Evolutionary conservation across 139 green algal species (phyloP).

Genomic region (Micromonas pusilla): DNA sequence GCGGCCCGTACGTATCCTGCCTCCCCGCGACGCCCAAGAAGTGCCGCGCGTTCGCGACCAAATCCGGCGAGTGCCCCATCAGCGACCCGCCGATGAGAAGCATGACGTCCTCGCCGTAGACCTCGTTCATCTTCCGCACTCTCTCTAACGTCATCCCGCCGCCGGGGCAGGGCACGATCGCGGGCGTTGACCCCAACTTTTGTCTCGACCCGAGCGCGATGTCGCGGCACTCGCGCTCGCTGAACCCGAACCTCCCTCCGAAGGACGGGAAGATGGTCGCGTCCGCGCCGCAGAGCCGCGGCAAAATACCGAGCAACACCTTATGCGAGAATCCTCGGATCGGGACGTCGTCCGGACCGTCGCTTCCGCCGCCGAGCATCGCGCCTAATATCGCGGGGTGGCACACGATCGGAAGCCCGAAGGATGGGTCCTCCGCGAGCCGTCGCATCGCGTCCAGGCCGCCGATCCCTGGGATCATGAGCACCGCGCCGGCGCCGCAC

Average conservation of each 20-base stretch:
- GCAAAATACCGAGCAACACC: slow-evolving; percentile 18
- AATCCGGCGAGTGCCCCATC: slow-evolving; percentile 18
- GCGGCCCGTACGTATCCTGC: slow-evolving; percentile 1
- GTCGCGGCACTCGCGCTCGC: slow-evolving; percentile 29
- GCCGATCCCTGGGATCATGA: slow-evolving; percentile 38
- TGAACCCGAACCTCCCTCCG: slow-evolving; percentile 35
- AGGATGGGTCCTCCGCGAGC: slow-evolving; percentile 29
- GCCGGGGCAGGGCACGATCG: slow-evolving; percentile 25
- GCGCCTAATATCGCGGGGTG: slow-evolving; percentile 33
- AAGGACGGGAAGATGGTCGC: slow-evolving; percentile 37
- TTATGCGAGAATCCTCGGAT: slow-evolving; percentile 30
- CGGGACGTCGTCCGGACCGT: not conserved
- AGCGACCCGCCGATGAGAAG: slow-evolving; percentile 37
- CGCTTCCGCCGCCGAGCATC: slow-evolving; percentile 19
- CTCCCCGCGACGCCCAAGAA: slow-evolving; percentile 15
- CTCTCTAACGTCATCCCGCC: slow-evolving; percentile 38
- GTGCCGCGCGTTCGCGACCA: slow-evolving; percentile 30
- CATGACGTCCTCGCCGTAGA: slow-evolving; percentile 32
- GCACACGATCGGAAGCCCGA: slow-evolving; percentile 34
- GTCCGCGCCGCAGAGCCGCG: slow-evolving; percentile 28
- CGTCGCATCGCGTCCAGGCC: slow-evolving; percentile 33
- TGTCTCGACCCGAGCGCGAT: slow-evolving; percentile 15
- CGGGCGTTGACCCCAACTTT: not conserved
- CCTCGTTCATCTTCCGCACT: slow-evolving; percentile 19
- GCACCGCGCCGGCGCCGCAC: slow-evolving; percentile 26